Evolutionary conservation across 345 rosid genomes (phyloP), one percentile per base, ranked within the genome.

Genomic region (Citrus trifoliata): DNA sequence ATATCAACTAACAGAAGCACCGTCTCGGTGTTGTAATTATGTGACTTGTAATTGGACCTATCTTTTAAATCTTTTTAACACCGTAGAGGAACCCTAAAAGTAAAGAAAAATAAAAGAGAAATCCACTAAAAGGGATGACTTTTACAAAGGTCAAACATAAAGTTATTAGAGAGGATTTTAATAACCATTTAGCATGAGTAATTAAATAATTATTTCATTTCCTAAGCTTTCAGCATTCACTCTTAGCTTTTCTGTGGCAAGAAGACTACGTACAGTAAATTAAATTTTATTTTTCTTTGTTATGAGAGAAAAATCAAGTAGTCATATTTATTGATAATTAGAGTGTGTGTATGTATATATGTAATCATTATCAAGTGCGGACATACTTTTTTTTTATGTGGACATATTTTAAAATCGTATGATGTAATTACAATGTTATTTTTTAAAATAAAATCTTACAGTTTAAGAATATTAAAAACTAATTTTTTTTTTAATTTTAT

Each of bases 71-170:
- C 71, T 33, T 33, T 35, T 28, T 10, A 37, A 63, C 48, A 32
- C 70, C 62, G 25, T n/a, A 46, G 63, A 28, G 28, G 74, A 67
- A 42, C 74, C 51, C 33, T 27, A 40, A 69, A 33, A 32, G 53
- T 2, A 8, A 24, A 21, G 27, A 14, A 3, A 61, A 3, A 21
- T 27, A 61, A 72, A 63, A 64, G 67, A 61, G 4, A 56, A 76
- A 58, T 59, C 62, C 78, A 68, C 37, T 32, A 14, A 69, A 76
- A 75, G 77, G 53, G 73, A 42, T 73, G 58, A 38, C 76, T 70
- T 83, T 77, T 53, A 27, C 22, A 33, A 4, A 64, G 76, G 82
- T 81, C 80, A 84, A 72, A 72, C 58, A 32, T 60, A 72, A 84
- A 81, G 82, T 75, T 70, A 30, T 46, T 19, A 13, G 30, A 71